Evolutionary conservation across 2,329 filamentous ascomycete genomes (phyloP), one percentile per base, ranked within the genome.

Genomic region (Colletotrichum sp.): DNA sequence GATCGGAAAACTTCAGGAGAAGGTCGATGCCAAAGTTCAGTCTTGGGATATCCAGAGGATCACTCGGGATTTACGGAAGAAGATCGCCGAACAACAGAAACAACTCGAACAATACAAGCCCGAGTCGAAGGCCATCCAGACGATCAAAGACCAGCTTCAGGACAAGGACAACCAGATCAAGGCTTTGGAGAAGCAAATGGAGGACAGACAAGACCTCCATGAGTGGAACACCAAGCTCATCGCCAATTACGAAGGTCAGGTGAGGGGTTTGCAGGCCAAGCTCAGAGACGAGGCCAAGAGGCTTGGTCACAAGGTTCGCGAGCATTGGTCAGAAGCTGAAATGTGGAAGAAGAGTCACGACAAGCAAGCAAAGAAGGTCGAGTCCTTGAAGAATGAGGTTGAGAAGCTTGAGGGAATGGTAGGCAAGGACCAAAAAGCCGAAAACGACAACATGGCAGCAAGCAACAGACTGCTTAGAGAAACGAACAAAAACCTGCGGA

Each of bases 21-120:
- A n/a, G 39, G 44, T 52, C 44, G 0, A 13, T 10, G 2, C 3
- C 44, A 52, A 12, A 21, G 44, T 24, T 12, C 10, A 52, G 6
- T 21, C n/a, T 52, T 21, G 18, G 44, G 0, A 21, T 3, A 2
- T 21, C n/a, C 10, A 52, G 44, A 9, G 3, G n/a, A 13, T 4
- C 44, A 52, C 2, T 24, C n/a, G 1, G 44, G 10, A 8, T 52
- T 24, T 21, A 7, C 0, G 3, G n/a, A 52, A 1, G 0, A 52
- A 12, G n/a, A 1, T 52, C 1, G 44, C 2, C n/a, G 16, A 52
- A 24, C 44, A 52, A 52, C n/a, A 21, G 10, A 3, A 52, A 52
- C 10, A 52, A 52, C 44, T 52, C 44, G 44, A 52, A 21, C n/a
- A 24, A 52, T 21, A 3, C 44, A 52, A 21, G 44, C 44, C 44